phyloP scores from a whole-genome alignment of 495 filamentous ascomycete genomes.

The Ascodesmis nigricans region DNA sequence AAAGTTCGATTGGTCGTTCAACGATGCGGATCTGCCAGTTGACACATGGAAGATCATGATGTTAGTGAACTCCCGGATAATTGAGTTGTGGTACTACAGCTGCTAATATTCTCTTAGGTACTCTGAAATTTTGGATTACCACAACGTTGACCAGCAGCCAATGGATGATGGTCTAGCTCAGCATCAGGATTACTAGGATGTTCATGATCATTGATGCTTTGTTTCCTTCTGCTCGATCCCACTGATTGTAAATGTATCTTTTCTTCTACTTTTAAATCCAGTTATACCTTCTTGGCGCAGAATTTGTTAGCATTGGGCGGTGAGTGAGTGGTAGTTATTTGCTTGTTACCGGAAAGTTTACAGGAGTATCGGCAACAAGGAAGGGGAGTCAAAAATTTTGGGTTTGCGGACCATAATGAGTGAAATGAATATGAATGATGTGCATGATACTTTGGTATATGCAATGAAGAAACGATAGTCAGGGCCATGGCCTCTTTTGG shows the following conservation, averaged over 20 bases:
- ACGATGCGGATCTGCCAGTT: slow-evolving; percentile 89
- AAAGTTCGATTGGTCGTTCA: slow-evolving; percentile 99
- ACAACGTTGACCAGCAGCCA: slow-evolving; percentile 49
- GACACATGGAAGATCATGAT: slow-evolving; percentile 99
- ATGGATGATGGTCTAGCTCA: not conserved
- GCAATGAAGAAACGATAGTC: too few relatives aligned
- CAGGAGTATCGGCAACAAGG: too few relatives aligned
- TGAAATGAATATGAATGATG: too few relatives aligned
- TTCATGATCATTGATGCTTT: too few relatives aligned
- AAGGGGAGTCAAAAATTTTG: too few relatives aligned
- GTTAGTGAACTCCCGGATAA: slow-evolving; percentile 29
- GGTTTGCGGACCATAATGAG: too few relatives aligned
- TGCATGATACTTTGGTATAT: too few relatives aligned
- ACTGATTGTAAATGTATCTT: slow-evolving; percentile 10
- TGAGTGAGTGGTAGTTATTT: too few relatives aligned
- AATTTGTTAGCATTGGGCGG: slow-evolving; percentile 7
- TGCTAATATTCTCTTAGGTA: slow-evolving; percentile 54
- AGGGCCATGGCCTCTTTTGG: too few relatives aligned
- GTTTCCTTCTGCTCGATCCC: slow-evolving; percentile 2
- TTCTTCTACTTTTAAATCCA: slow-evolving; percentile 10
- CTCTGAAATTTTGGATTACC: slow-evolving; percentile 96
- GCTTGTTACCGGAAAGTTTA: too few relatives aligned
- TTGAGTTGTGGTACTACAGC: slow-evolving; percentile 21
- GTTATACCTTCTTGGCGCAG: slow-evolving; percentile 20
- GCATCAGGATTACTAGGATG: too few relatives aligned